Conservation (phyloP, 2,329 filamentous ascomycete genomes). For the Penicillium expansum region DNA sequence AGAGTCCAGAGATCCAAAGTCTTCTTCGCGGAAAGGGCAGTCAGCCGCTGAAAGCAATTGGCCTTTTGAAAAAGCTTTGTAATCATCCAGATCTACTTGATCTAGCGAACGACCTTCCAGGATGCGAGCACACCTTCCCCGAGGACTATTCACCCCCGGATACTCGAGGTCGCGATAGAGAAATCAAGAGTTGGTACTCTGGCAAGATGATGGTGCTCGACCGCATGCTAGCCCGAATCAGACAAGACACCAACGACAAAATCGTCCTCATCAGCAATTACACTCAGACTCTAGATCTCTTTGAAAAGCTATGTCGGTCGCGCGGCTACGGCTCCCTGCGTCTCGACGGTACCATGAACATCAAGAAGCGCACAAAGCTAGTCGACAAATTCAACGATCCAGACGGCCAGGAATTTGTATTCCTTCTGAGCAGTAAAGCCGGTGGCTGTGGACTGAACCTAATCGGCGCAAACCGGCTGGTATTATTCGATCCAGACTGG, state of each 20-base stretch:
- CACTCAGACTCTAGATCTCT: constrained; percentile 91
- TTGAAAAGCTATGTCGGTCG: constrained; percentile 82
- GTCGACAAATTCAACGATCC: constrained; percentile 98
- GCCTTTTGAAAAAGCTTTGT: constrained; percentile 95
- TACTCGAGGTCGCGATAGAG: constrained; percentile 79
- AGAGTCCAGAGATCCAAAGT: constrained; percentile 89
- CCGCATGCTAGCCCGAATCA: constrained; percentile 92
- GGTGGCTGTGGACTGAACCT: constrained; percentile 95
- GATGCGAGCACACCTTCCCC: constrained; percentile 76
- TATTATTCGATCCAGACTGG: constrained; percentile 97
- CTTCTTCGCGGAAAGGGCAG: constrained; percentile 90
- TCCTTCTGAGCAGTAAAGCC: constrained; percentile 93
- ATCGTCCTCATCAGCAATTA: constrained; percentile 99
- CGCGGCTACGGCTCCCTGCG: constrained; percentile 82
- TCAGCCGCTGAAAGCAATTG: constrained; percentile 94
- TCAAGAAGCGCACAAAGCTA: constrained; percentile 93
- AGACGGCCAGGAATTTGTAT: constrained; percentile 83
- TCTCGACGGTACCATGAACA: constrained; percentile 95
- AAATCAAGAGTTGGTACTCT: constrained; percentile 92
- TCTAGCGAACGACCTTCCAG: constrained; percentile 77
- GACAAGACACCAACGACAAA: constrained; percentile 95
- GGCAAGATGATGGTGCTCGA: constrained; percentile 99
- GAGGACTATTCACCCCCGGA: constrained; percentile 88
- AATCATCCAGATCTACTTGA: constrained; percentile 95
- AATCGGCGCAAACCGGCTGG: constrained; percentile 88